Base-by-base conservation (phyloP, 23 red algal genomes). In the Gracilaria caudata region DNA sequence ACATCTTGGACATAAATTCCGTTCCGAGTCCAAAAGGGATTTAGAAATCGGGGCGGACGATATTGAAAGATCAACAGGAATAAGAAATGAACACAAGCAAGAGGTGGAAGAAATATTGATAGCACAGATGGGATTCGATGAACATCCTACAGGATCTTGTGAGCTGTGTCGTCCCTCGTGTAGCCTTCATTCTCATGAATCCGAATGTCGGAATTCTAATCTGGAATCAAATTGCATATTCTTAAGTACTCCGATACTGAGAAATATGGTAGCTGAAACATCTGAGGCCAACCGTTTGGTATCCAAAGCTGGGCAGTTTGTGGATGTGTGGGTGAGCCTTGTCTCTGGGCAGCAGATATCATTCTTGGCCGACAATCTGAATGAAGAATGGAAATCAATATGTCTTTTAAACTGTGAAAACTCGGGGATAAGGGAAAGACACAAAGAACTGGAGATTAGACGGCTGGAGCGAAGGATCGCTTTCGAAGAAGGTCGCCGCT, bases 241-340 rank as follows among this genome's bases (percentile, higher is more conserved):
- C n/a, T n/a, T n/a, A n/a, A n/a, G n/a, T n/a, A n/a, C n/a, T n/a
- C n/a, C 49, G 49, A 53, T 53, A 17, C 14, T 53, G 13, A 7
- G 14, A 17, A 17, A 17, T 17, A 16, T 53, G 13, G 1, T 17
- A 1, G 13, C 49, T 1, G 14, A 2, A 7, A 17, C 35, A 11
- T 55, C 76, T 11, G 49, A 58, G 14, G 8, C 6, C 21, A 80
- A 80, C 17, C 21, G 44, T 28, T 45, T 51, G 8, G 76, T 80
- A 10, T 28, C 41, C 17, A 55, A 53, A 11, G 76, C 35, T 19
- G 76, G 76, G 20, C 6, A 54, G 20, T 21, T 80, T 24, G 26
- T 80, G 4, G 76, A 80, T 56, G 35, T 51, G 45, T 80, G 76
- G 76, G 24, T 53, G 20, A 53, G 45, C 33, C 46, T 80, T 7